A percentile compares a stretch with the other conserved stretches of the same genome.
These are phyloP conservation scores for Colletotrichum cordylinicola DNA, from an alignment of 2,329 filamentous ascomycete species.

Conservation along the genomic window DNA sequence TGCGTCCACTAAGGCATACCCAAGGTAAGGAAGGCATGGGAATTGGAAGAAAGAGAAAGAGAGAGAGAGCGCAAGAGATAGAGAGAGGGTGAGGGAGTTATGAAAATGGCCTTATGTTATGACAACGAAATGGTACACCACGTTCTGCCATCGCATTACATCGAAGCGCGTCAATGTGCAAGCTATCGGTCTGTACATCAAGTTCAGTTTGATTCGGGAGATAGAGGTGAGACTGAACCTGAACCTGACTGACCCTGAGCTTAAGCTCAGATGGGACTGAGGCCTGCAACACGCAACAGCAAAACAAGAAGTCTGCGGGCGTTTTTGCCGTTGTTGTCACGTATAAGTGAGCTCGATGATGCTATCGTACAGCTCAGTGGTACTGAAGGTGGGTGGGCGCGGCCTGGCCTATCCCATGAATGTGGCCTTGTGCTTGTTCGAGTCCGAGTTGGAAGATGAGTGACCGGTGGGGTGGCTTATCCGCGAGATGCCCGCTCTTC, in stretches of 20 bases:
- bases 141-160: neutral
- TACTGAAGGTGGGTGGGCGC: neutral
- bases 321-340: neutral
- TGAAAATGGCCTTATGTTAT: neutral
- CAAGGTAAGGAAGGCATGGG: neutral
- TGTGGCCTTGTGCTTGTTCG: constrained; percentile 3
- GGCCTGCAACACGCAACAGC: neutral
- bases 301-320: neutral
- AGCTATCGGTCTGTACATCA: neutral
- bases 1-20: neutral
- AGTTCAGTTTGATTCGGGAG: neutral
- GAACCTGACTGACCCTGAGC: neutral
- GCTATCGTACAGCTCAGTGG: neutral
- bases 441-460: neutral
- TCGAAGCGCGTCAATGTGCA: neutral
- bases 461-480: neutral
- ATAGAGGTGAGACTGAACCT: neutral
- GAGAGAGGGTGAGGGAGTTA: neutral
- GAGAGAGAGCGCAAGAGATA: neutral
- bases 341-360: neutral
- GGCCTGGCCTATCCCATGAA: neutral
- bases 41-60: neutral
- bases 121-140: neutral
- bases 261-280: neutral
- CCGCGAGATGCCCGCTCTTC: neutral